Evolutionary conservation across 371 early-diverging fungal genomes (phyloP), one percentile per base, ranked within the genome.

Genomic region (Mortierella sp.): DNA sequence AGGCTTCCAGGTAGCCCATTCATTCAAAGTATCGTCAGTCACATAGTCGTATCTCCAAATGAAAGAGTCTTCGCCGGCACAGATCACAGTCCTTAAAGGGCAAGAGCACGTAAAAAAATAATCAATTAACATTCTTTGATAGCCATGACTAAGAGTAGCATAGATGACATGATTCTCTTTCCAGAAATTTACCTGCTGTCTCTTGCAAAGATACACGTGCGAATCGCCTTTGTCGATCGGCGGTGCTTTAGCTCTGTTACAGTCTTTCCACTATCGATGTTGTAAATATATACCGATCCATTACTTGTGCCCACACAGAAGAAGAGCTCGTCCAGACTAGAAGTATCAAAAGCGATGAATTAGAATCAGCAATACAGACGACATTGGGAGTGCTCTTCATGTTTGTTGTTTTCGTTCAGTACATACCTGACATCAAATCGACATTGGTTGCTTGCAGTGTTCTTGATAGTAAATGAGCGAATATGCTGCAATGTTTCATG

Each of bases 41-140:
- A 95, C 89, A 76, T 93, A 94, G 75, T 94, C 95, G 76, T 93
- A 95, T 71, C 96, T 85, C 94, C 95, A 94, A 39, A 96, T 88
- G 73, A 94, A 93, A 0, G 93, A 92, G 58, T 94, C 94, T 63
- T 94, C 95, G 30, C 94, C 93, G 32, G 88, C 93, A 72, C 90
- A 91, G 8, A 95, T 68, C 26, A 96, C 87, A 65, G 92, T 91
- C 43, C 93, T 92, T 75, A 9, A 62, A 39, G 10, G 14, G 52
- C 20, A 14, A 28, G 30, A 18, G 16, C 26, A 16, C 2, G 3
- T 24, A n/a, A 3, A 45, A 45, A 47, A 22, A 5, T 1, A 35
- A 49, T 22, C 11, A 39, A 0, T 24, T 20, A 5, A 16, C 11
- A n/a, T 9, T 55, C 9, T 1, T 14, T 18, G 0, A 10, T 22